A percentile compares a stretch with the other conserved stretches of the same genome.
These are phyloP conservation scores for Endocladia muricata DNA, from an alignment of 31 red algal species.

Conservation along the genomic window DNA sequence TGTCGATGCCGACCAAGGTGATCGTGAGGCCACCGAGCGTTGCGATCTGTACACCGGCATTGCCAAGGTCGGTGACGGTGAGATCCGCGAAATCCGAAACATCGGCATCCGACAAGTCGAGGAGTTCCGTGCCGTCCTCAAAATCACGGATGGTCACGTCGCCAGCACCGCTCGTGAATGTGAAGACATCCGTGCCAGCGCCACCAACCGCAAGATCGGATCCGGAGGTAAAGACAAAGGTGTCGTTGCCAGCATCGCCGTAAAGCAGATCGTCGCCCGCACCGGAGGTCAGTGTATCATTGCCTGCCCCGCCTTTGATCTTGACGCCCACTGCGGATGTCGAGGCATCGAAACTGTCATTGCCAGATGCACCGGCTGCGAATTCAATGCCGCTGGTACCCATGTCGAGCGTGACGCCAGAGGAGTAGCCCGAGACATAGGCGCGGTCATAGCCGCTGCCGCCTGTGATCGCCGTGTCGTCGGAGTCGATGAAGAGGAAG, in stretches of 20 bases:
- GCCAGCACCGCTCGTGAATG: not conserved
- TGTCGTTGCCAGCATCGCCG: constrained; percentile 2
- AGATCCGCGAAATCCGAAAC: too few relatives aligned
- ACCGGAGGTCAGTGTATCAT: not conserved
- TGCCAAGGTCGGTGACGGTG: too few relatives aligned
- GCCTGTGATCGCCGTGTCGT: not conserved
- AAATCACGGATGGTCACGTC: too few relatives aligned
- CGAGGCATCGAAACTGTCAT: not conserved
- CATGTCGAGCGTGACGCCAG: not conserved
- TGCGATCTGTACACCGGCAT: too few relatives aligned
- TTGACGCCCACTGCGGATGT: not conserved
- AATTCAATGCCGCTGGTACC: not conserved
- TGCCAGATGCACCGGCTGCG: not conserved
- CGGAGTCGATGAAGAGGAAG: not conserved
- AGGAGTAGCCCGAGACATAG: not conserved
- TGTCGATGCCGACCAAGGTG: too few relatives aligned
- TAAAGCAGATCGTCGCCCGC: not conserved
- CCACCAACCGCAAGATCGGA: not conserved
- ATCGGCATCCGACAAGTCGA: too few relatives aligned
- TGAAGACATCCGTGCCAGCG: not conserved
- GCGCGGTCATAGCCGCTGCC: not conserved
- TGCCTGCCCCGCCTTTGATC: not conserved
- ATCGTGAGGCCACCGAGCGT: too few relatives aligned
- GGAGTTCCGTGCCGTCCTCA: too few relatives aligned
- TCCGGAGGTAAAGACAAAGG: not conserved